Percentiles rank a stretch among this genome's conserved stretches.
Conservation (phyloP, 805 yeast genomes). For the Saccharomycopsis amapae region DNA sequence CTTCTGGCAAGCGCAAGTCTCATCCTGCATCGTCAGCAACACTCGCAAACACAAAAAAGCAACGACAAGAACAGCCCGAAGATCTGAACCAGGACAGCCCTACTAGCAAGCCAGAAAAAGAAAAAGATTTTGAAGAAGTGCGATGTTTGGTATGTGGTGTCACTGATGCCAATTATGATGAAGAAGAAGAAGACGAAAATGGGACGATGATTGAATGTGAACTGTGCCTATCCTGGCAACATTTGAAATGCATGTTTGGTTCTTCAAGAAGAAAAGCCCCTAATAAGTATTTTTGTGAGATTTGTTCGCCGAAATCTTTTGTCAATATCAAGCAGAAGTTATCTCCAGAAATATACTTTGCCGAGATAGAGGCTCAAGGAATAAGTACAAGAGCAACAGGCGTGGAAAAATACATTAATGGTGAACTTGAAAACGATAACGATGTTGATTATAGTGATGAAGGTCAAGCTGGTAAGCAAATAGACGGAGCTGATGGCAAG, state of each 20-base stretch:
- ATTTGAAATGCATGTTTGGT: slow-evolving; percentile 52
- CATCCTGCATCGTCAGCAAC: not conserved
- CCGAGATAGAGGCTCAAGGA: slow-evolving; percentile 1
- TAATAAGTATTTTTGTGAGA: slow-evolving; percentile 44
- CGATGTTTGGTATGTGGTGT: slow-evolving; percentile 59
- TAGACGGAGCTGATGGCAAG: slow-evolving; percentile 19
- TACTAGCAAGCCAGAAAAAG: not conserved
- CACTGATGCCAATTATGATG: slow-evolving; percentile 49
- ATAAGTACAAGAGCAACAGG: slow-evolving; percentile 1
- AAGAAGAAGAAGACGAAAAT: slow-evolving; percentile 38
- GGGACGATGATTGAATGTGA: slow-evolving; percentile 65
- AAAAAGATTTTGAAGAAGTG: slow-evolving; percentile 32
- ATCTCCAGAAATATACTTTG: slow-evolving; percentile 28
- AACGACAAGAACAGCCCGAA: not conserved
- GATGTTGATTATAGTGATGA: not conserved
- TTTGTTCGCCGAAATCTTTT: slow-evolving; percentile 40
- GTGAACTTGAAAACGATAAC: not conserved
- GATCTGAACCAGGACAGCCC: too few species aligned
- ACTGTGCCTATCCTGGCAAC: slow-evolving; percentile 65
- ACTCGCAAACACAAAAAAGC: not conserved
- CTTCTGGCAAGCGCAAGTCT: not conserved
- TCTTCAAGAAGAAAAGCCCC: slow-evolving; percentile 35
- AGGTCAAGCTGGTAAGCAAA: slow-evolving; percentile 17
- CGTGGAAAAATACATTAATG: not conserved
- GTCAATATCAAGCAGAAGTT: slow-evolving; percentile 29